Conservation (phyloP, 345 rosid species). For the Carallia brachiata region DNA sequence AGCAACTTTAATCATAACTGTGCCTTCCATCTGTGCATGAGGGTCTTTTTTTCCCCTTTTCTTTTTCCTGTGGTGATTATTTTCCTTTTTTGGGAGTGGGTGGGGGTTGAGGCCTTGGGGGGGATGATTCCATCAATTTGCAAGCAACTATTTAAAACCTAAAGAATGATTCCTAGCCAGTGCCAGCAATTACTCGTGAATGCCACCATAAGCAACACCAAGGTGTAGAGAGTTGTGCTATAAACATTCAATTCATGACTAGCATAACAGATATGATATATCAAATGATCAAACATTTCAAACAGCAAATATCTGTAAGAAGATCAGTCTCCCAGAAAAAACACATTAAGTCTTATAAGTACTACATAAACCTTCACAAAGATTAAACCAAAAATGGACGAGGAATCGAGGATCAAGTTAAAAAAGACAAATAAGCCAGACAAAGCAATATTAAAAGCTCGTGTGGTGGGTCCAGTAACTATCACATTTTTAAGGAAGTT, state of each 20-base stretch:
- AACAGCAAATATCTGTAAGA: background rate
- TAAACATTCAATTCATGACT: slow-evolving; percentile 2
- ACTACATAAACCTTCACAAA: background rate
- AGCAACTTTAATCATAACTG: too few species aligned
- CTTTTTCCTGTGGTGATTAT: too few species aligned
- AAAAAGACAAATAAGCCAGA: background rate
- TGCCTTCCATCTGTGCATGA: too few species aligned
- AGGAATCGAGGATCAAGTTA: background rate
- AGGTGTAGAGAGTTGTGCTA: background rate
- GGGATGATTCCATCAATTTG: background rate
- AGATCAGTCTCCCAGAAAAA: background rate
- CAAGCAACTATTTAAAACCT: background rate
- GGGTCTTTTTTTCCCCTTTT: too few species aligned
- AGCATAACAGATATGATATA: background rate
- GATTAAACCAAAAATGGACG: background rate
- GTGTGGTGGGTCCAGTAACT: background rate
- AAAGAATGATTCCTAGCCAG: background rate
- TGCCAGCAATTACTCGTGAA: background rate
- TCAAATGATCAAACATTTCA: background rate
- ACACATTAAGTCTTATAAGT: background rate
- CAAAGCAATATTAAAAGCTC: background rate
- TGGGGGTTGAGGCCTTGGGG: too few species aligned
- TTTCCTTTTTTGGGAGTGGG: too few species aligned
- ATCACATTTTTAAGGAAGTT: slow-evolving; percentile 9
- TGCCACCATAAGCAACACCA: background rate